Evolutionary conservation across 1,139 yeast genomes (phyloP), one percentile per base, ranked within the genome.

Genomic region (Blastobotrys indianensis): DNA sequence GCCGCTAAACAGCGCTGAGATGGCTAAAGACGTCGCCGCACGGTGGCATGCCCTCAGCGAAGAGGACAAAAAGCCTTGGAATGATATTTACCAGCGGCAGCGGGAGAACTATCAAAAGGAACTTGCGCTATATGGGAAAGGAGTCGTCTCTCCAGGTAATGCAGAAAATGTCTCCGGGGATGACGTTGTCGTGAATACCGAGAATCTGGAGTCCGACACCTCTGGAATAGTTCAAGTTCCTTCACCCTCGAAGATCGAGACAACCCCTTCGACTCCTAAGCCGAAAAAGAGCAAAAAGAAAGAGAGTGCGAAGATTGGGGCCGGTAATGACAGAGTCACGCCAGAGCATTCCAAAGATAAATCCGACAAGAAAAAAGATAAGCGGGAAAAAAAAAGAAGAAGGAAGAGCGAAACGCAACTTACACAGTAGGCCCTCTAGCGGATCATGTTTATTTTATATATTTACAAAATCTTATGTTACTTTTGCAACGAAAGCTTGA

Each of bases 1-100:
- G 13, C 76, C 87, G 6, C 71, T 83, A 54, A 73, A 82, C 20
- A 85, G 90, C 44, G 77, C 79, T 37, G 95, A 85, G 56, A 76
- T 86, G 69, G 85, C 94, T 40, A 81, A 79, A 57, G 81, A 82
- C 57, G 81, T 87, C 55, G 80, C 92, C 46, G 80, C 76, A 57
- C 77, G 80, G 63, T 88, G 96, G 96, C 78, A 79, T 58, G 75
- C 72, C 41, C 70, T 87, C 61, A 62, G 80, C 46, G 83, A 77
- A 15, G 75, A 70, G 30, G 92, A 84, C 60, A 85, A 83, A 65
- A 76, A 74, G 49, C 76, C 77, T 56, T 88, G 94, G 92, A 84
- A 82, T 63, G 77, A 76, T 55, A 77, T 81, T 51, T 86, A 87
- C 64, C 78, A 75, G 53, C 74, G 74, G 45, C 85, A 84, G 57